Evolutionary conservation across 805 yeast species (phyloP), one percentile per base, ranked within the genome.

Genomic region (Saturnispora zaruensis): DNA sequence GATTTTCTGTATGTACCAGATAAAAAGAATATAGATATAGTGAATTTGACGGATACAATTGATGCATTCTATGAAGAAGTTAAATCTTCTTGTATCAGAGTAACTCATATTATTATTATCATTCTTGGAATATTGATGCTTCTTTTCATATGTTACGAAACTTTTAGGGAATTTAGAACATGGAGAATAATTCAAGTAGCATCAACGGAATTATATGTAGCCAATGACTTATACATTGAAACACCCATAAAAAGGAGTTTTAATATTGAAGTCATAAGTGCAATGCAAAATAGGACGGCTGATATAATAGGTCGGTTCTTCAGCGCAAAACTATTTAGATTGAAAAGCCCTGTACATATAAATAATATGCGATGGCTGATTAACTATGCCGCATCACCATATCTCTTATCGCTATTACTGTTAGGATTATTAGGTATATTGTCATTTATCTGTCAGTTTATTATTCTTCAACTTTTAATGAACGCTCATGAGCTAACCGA

Each of bases 401-500:
- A 77, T 11, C 76, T 90, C 0, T 50, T 75, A 1, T 57, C 74
- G 0, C 57, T 82, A 0, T 59, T 87, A 1, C 63, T 75, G 1
- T 54, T 87, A 0, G 85, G 84, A 0, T 5, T 82, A 0, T 66
- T 76, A 14, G 93, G 93, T 0, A 48, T 84, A 0, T 11, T 77
- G 0, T 63, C 79, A 1, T 76, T 82, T 16, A 47, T 73, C 1
- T 59, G 82, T 1, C 95, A 88, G 63, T 72, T 65, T 26, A 58
- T 73, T 3, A 58, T 87, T 0, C 55, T 85, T 2, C 6, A 32
- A 1, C 28, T 54, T 21, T 18, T 43, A 9, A 38, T 30, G 16
- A 34, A 51, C n/a, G 53, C 50, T 41, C 26, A 49, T 25, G 18
- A 18, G 1, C 26, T 41, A 8, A 38, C 44, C 4, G 41, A 25